Conservation (phyloP, 768 basidiomycete genomes). For the Collybia nuda region DNA sequence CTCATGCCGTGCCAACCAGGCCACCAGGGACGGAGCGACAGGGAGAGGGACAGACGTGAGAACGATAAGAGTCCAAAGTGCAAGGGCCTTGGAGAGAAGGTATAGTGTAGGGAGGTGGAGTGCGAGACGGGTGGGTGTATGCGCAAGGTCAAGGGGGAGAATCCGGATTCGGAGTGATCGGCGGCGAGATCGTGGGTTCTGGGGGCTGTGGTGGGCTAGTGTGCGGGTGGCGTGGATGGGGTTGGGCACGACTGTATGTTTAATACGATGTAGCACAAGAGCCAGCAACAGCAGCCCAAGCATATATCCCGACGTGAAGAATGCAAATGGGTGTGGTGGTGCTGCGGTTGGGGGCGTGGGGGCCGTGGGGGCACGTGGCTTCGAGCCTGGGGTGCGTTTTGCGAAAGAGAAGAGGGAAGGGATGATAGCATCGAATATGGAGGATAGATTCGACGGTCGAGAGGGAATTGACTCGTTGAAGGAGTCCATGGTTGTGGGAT, state of each 20-base stretch:
- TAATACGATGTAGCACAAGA: conserved; percentile 71
- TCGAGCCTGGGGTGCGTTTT: no score
- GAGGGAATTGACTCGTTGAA: no score
- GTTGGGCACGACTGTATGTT: conserved; percentile 71
- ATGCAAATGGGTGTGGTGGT: conserved; percentile 68
- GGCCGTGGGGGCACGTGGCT: no score
- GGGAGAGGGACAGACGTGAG: conserved; percentile 50
- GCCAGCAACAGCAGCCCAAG: conserved; percentile 67
- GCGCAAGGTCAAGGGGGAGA: conserved; percentile 49
- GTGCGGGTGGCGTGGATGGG: not conserved
- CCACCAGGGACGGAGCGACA: conserved; percentile 31
- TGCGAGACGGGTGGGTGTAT: conserved; percentile 54
- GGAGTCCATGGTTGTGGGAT: no score
- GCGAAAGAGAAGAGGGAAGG: no score
- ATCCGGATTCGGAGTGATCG: not conserved
- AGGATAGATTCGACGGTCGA: no score
- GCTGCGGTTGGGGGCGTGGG: conserved; percentile 32
- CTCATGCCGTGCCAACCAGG: conserved; percentile 47
- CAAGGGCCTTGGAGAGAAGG: conserved; percentile 53
- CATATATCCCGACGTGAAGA: conserved; percentile 75
- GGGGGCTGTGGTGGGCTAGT: conserved; percentile 38
- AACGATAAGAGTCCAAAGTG: conserved; percentile 58
- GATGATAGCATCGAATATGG: no score
- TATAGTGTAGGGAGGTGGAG: conserved; percentile 67
- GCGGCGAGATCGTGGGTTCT: not conserved